phyloP scores from a whole-genome alignment of 805 yeast species.

The Monosporozyma servazzii region DNA sequence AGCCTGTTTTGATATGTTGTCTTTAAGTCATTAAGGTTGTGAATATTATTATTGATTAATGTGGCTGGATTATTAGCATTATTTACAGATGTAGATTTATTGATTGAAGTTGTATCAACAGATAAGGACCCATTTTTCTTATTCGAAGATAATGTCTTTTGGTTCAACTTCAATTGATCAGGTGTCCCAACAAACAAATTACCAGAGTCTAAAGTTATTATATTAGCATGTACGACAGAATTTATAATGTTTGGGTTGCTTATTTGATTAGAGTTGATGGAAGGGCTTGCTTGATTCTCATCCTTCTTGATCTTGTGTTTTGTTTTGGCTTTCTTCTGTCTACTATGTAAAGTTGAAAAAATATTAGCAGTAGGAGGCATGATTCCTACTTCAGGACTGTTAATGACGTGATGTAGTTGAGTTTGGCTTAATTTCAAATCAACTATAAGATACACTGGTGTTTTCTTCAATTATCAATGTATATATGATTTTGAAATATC shows the following conservation, averaged over 20 bases:
- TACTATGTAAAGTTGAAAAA: constrained; percentile 15
- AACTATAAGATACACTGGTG: not conserved
- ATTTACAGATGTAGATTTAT: not conserved
- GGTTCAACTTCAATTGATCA: not conserved
- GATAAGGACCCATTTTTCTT: not conserved
- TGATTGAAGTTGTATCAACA: not conserved
- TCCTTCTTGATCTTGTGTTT: not conserved
- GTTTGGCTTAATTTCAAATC: not conserved
- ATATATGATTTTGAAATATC: not conserved
- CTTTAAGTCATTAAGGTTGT: not conserved
- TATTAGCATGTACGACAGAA: constrained; percentile 17
- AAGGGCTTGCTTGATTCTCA: not conserved
- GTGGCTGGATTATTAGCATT: not conserved
- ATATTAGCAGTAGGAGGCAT: constrained; percentile 5
- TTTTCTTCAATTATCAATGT: not conserved
- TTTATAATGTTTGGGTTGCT: constrained; percentile 6
- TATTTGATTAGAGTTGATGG: not conserved
- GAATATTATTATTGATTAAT: not conserved
- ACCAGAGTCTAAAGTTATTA: constrained; percentile 21
- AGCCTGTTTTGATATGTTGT: not conserved
- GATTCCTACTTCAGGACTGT: not conserved
- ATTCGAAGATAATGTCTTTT: not conserved
- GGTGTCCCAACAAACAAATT: constrained; percentile 19
- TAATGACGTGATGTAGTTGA: not conserved
- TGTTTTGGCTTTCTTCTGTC: constrained; percentile 5